Evolutionary conservation across 805 yeast genomes (phyloP).

Genomic region (Wickerhamiella siamensis): DNA sequence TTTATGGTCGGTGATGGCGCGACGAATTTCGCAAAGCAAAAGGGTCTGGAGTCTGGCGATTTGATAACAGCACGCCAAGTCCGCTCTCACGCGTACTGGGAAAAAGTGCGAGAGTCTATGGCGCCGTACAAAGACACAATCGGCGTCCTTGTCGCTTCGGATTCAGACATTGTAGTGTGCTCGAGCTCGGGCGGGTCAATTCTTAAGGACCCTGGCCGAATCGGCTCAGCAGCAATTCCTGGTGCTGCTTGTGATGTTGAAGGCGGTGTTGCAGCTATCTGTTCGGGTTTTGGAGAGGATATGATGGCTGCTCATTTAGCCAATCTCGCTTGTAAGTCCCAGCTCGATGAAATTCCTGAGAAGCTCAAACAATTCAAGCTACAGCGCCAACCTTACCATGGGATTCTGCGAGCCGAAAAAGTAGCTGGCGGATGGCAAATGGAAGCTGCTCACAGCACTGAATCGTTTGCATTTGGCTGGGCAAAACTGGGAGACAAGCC

Average conservation of each 20-base stretch:
- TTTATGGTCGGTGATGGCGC: constrained; percentile 27
- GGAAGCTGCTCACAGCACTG: constrained; percentile 15
- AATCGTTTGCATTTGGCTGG: constrained; percentile 15
- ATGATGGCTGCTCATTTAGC: constrained; percentile 23
- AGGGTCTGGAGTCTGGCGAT: constrained; percentile 9
- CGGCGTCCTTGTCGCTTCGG: constrained; percentile 26
- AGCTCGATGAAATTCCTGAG: not conserved
- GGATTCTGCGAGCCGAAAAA: not conserved
- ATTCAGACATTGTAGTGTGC: constrained; percentile 20
- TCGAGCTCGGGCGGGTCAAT: constrained; percentile 30
- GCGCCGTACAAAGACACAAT: constrained; percentile 25
- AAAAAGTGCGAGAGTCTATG: constrained; percentile 4
- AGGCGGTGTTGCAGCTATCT: constrained; percentile 14
- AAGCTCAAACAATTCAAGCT: not conserved
- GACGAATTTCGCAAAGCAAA: constrained; percentile 15
- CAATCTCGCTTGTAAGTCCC: constrained; percentile 1
- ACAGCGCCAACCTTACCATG: constrained; percentile 2
- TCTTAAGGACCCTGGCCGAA: constrained; percentile 26
- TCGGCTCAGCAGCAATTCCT: constrained; percentile 30
- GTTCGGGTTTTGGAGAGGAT: constrained; percentile 31
- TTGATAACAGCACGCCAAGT: constrained; percentile 12
- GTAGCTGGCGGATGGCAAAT: not conserved
- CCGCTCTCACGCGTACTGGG: constrained; percentile 12
- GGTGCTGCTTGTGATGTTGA: constrained; percentile 26
- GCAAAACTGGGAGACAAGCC: not conserved